Evolutionary conservation across 352 stramenopile species (phyloP), one percentile per base, ranked within the genome.

Genomic region (Globisporangium nodosum): DNA sequence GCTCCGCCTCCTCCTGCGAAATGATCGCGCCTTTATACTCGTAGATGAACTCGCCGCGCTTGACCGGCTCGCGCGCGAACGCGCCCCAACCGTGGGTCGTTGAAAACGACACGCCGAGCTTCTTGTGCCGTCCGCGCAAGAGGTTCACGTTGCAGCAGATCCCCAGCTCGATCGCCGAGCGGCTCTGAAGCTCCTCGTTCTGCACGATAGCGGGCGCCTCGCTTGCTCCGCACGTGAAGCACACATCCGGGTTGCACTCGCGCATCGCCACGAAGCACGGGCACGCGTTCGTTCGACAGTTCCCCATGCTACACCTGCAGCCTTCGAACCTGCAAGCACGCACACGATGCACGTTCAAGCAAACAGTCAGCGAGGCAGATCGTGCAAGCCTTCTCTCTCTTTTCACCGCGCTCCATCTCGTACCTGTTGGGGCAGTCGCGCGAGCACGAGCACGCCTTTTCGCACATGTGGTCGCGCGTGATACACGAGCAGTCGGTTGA

Each of bases 391-490:
- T 37, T 37, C 0, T 11, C 5, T 12, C 33, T 6, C 33, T 2
- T 37, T 37, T 11, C 33, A 11, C 33, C 33, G 5, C 7, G 39
- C 1, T 46, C 15, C 20, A 15, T n/a, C 35, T 60, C 71, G 18
- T 60, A 86, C 74, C 83, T 70, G 52, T 91, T 93, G 13, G 74
- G 68, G 46, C 83, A 93, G 56, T 91, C 72, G 6, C 72, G 76
- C 5, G 83, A 87, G 57, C 83, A 93, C n/a, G 81, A 90, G 60
- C 83, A 93, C 49, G 83, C 81, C 62, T 89, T 91, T 50, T 91
- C 79, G 42, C 83, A 93, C 51, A 74, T 90, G 62, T 93, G 83
- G 49, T 90, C 74, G 46, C 81, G 78, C 48, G 71, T 74, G 65
- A 90, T 87, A 54, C 83, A 93, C n/a, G 79, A 87, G 62, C 83